A percentile compares a stretch with the other conserved stretches of the same genome.
Evolutionary conservation across 108 stramenopile species (phyloP).

Genomic region (Halocafeteria seosinensis): DNA sequence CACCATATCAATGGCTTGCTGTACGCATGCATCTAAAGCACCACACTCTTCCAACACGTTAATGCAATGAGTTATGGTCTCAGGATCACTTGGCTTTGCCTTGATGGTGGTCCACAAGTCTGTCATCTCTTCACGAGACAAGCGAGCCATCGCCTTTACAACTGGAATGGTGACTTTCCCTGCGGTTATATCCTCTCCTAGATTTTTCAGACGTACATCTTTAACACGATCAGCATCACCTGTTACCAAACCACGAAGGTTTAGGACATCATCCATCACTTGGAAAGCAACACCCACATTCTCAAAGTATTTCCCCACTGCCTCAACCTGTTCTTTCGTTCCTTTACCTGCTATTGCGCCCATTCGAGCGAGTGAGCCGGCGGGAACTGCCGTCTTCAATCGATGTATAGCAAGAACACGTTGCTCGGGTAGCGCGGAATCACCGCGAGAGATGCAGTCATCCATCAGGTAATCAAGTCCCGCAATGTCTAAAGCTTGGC

Average conservation of each 20-base stretch:
- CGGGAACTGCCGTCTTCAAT: conserved; percentile 16
- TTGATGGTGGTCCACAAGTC: conserved; percentile 5
- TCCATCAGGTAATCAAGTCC: conserved; percentile 17
- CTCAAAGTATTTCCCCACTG: conserved; percentile 15
- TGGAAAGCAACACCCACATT: conserved; percentile 10
- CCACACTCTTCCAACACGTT: conserved; percentile 6
- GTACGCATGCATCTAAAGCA: conserved; percentile 5
- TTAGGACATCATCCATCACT: conserved; percentile 16
- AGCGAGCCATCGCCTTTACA: conserved; percentile 3
- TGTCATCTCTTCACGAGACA: not conserved
- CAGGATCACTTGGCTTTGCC: conserved; percentile 3
- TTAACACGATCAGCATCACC: conserved; percentile 2
- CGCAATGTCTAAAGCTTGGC: conserved; percentile 12
- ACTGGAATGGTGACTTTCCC: conserved; percentile 16
- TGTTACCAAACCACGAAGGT: conserved; percentile 12
- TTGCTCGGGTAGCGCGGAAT: conserved; percentile 2
- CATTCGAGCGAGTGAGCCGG: conserved; percentile 12
- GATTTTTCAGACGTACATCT: not conserved
- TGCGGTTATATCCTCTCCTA: conserved; percentile 8
- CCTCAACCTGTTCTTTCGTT: conserved; percentile 2
- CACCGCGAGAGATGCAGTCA: conserved; percentile 1
- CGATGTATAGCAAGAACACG: conserved; percentile 9
- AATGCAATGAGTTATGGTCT: not conserved
- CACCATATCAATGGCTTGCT: conserved; percentile 4
- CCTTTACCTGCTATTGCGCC: conserved; percentile 11